Conservation (phyloP, 768 basidiomycete genomes). For the Dentipellis fragilis region DNA sequence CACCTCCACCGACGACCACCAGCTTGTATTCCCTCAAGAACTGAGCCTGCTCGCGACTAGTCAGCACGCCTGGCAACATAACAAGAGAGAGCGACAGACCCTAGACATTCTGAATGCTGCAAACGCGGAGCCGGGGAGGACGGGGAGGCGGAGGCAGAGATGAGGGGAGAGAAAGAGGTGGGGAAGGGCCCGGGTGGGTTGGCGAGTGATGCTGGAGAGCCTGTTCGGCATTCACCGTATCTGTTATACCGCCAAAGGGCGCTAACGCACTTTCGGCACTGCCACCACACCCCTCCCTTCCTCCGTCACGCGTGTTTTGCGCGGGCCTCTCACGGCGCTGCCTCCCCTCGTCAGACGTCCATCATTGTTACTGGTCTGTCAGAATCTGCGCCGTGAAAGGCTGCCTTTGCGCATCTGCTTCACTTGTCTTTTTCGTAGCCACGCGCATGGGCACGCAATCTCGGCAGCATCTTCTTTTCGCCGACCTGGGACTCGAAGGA, state of each 20-base stretch:
- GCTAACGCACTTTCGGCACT: neutral
- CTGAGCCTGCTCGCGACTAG: slow-evolving; percentile 45
- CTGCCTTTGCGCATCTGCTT: too few relatives aligned
- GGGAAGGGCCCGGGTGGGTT: neutral
- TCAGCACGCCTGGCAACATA: neutral
- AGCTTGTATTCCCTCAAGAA: slow-evolving; percentile 97
- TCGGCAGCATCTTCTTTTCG: too few relatives aligned
- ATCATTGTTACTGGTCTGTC: too few relatives aligned
- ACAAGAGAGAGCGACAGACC: neutral
- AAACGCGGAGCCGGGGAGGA: neutral
- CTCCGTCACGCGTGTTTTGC: too few relatives aligned
- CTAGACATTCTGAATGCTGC: neutral
- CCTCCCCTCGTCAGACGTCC: too few relatives aligned
- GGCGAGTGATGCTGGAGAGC: neutral
- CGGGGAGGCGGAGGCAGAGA: neutral
- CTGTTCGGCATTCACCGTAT: neutral
- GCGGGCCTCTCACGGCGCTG: too few relatives aligned
- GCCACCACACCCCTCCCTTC: too few relatives aligned
- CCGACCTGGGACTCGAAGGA: too few relatives aligned
- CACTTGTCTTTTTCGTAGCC: too few relatives aligned
- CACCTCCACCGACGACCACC: slow-evolving; percentile 97
- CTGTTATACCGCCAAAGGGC: neutral
- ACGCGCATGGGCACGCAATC: too few relatives aligned
- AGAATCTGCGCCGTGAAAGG: too few relatives aligned
- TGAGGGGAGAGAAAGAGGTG: neutral